A percentile compares a stretch with the other conserved stretches of the same genome.
Evolutionary conservation across 345 rosid genomes (phyloP).

Genomic region (Brassica cretica): DNA sequence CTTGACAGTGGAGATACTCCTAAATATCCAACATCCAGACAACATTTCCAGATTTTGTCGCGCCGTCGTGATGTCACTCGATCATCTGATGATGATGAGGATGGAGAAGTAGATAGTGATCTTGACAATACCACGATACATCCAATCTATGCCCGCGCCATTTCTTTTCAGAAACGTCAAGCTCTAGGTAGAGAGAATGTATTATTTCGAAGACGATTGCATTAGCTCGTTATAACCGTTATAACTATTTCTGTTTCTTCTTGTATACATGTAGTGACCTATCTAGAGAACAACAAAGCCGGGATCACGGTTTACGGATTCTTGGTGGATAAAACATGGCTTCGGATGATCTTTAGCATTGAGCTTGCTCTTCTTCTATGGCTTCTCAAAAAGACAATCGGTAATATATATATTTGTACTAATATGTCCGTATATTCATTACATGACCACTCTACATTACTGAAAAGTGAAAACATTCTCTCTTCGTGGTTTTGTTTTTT

Average conservation of each 20-base stretch:
- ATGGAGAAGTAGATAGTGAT: conserved; percentile 64
- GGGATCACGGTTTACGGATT: conserved; percentile 87
- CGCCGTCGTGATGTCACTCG: conserved; percentile 35
- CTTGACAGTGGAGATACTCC: conserved; percentile 62
- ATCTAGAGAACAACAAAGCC: conserved; percentile 75
- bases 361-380: conserved; percentile 82
- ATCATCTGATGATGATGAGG: conserved; percentile 58
- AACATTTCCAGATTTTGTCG: conserved; percentile 31
- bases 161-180: conserved; percentile 79
- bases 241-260: neutral
- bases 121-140: conserved; percentile 49
- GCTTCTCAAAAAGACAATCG: conserved; percentile 82
- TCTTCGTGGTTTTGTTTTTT: conserved; percentile 25
- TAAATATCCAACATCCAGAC: conserved; percentile 29
- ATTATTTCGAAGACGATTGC: neutral
- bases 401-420: conserved; percentile 27
- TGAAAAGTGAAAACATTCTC: neutral
- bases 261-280: conserved; percentile 52
- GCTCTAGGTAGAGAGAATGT: conserved; percentile 62
- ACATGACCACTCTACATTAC: neutral
- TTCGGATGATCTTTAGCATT: conserved; percentile 75
- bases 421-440: neutral
- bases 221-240: neutral
- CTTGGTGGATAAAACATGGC: conserved; percentile 76
- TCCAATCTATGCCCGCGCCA: conserved; percentile 62